A percentile compares a stretch with the other conserved stretches of the same genome.
Evolutionary conservation across 2,329 filamentous ascomycete genomes (phyloP).

Genomic region (Alternaria sp.): DNA sequence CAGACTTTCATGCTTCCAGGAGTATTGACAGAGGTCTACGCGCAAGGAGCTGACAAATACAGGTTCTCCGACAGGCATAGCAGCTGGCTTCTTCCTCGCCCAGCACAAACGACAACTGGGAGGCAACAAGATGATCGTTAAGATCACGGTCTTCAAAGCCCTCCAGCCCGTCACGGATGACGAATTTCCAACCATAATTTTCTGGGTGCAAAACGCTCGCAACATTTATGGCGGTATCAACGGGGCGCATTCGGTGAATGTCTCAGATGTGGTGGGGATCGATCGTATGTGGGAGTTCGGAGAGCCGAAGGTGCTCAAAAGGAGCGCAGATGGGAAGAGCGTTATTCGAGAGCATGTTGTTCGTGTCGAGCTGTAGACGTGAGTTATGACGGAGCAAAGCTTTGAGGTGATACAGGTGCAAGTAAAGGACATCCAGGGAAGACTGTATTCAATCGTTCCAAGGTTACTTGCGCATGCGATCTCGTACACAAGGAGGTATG

Average conservation of each 20-base stretch:
- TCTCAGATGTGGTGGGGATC: background rate
- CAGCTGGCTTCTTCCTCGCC: conserved; percentile 5
- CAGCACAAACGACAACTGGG: conserved; percentile 7
- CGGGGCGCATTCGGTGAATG: background rate
- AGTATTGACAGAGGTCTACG: background rate
- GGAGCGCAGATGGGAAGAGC: background rate
- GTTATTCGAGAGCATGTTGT: background rate
- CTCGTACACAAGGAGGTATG: background rate
- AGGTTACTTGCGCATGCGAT: background rate
- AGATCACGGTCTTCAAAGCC: conserved; percentile 3
- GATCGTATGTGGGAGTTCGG: background rate
- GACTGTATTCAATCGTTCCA: background rate
- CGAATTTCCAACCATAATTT: background rate
- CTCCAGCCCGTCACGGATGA: background rate
- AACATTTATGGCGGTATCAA: background rate
- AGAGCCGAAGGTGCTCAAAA: background rate
- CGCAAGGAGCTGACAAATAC: background rate
- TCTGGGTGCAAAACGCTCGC: background rate
- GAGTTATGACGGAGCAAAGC: background rate
- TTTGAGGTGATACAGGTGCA: background rate
- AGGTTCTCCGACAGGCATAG: conserved; percentile 9
- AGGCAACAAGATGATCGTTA: conserved; percentile 5
- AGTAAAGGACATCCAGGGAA: background rate
- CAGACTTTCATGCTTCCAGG: background rate
- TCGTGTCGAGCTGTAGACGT: background rate